Percentiles rank a stretch among this genome's conserved stretches.
Conservation (phyloP, 768 basidiomycete species). For the Termitomyces sp. region DNA sequence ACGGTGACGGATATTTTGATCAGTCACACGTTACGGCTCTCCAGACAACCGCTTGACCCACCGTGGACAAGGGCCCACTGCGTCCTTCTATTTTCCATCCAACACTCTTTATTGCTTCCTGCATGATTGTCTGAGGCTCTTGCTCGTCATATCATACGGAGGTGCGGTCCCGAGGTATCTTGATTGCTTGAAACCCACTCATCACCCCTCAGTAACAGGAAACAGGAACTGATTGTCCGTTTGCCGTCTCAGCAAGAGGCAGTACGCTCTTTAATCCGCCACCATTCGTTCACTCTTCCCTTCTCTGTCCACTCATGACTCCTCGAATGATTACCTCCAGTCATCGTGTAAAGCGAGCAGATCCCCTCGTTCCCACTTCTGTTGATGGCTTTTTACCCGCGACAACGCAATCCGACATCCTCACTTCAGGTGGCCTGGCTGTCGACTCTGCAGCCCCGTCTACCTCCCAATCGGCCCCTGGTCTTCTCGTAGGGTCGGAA, state of each 20-base stretch:
- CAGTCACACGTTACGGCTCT: conserved; percentile 10
- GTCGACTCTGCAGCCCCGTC: conserved; percentile 9
- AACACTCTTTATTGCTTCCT: not conserved
- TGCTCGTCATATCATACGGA: not conserved
- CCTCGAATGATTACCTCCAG: conserved; percentile 9
- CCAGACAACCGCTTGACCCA: conserved; percentile 1
- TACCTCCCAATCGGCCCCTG: not conserved
- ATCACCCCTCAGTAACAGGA: conserved; percentile 11
- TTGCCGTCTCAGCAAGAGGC: conserved; percentile 11
- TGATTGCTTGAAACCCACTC: conserved; percentile 6
- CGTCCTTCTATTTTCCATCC: not conserved
- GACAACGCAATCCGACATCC: conserved; percentile 3
- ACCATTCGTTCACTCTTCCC: conserved; percentile 8
- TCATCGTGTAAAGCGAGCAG: conserved; percentile 12
- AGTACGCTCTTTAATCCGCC: conserved; percentile 17
- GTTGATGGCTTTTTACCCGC: conserved; percentile 15
- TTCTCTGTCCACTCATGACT: not conserved
- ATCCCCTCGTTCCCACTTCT: conserved; percentile 9
- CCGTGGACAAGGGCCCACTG: not conserved
- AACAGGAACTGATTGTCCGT: conserved; percentile 13
- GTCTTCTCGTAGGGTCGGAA: conserved; percentile 1
- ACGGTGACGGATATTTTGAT: conserved; percentile 11
- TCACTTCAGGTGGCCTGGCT: conserved; percentile 10
- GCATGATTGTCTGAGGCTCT: conserved; percentile 13
- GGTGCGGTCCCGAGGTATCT: not conserved